Conservation (phyloP, 2,329 filamentous ascomycete genomes). For the Colletotrichum navitas region DNA sequence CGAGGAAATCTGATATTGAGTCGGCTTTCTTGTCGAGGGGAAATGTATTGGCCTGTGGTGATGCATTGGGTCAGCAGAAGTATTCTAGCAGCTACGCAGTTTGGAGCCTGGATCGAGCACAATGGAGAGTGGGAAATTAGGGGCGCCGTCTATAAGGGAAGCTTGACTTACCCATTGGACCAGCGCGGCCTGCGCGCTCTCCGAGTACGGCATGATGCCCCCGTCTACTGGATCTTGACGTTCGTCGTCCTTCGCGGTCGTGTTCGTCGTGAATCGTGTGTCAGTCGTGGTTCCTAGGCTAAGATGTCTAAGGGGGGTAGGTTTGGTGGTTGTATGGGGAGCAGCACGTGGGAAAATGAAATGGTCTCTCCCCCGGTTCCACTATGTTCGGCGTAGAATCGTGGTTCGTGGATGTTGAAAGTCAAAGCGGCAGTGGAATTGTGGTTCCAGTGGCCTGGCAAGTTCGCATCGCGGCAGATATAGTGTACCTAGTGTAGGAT, state of each 20-base stretch:
- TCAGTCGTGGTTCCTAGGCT: neutral
- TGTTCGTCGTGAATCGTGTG: conserved; percentile 12
- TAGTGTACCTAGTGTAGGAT: neutral
- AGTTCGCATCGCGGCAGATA: conserved; percentile 22
- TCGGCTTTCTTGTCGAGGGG: conserved; percentile 60
- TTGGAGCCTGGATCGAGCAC: conserved; percentile 26
- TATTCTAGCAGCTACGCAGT: conserved; percentile 39
- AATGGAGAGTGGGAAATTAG: conserved; percentile 11
- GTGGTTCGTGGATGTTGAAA: conserved; percentile 30
- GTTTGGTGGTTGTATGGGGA: conserved; percentile 11
- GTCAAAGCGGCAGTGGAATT: conserved; percentile 37
- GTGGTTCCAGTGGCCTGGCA: conserved; percentile 36
- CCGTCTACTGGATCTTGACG: conserved; percentile 18
- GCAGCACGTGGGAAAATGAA: conserved; percentile 35
- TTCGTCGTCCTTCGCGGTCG: conserved; percentile 18
- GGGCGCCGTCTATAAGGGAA: conserved; percentile 23
- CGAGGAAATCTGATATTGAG: conserved; percentile 64
- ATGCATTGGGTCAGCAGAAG: conserved; percentile 24
- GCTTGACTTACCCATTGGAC: conserved; percentile 64
- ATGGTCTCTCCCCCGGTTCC: conserved; percentile 28
- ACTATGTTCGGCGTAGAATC: conserved; percentile 27
- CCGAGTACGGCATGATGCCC: conserved; percentile 55
- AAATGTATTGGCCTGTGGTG: conserved; percentile 54
- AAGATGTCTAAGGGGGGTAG: neutral
- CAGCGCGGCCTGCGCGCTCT: conserved; percentile 65